phyloP scores from a whole-genome alignment of 2,329 filamentous ascomycete species.

The Penicillium sp. region DNA sequence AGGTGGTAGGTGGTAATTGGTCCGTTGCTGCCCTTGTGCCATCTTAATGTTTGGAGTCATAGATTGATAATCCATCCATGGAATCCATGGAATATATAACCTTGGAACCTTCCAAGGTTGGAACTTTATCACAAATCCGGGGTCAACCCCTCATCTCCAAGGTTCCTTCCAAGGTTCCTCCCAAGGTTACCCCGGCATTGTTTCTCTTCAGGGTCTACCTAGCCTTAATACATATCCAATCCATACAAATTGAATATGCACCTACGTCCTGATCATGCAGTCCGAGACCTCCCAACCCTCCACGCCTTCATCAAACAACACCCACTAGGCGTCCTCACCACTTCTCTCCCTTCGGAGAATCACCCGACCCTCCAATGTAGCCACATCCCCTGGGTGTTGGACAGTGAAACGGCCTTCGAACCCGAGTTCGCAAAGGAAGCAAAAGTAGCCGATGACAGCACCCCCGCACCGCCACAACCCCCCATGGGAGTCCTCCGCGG shows the following conservation, averaged over 20 bases:
- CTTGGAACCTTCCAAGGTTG: conserved; percentile 2
- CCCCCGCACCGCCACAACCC: not conserved
- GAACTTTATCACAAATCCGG: conserved; percentile 8
- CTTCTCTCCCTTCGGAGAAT: conserved; percentile 12
- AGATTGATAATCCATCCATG: not conserved
- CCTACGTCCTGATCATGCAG: conserved; percentile 16
- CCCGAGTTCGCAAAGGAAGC: not conserved
- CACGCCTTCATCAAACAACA: conserved; percentile 18
- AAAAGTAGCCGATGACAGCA: not conserved
- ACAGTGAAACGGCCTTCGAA: not conserved
- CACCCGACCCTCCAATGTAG: conserved; percentile 17
- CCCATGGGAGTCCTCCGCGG: conserved; percentile 10
- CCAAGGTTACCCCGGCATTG: not conserved
- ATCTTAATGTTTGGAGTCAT: not conserved
- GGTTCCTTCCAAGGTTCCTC: not conserved
- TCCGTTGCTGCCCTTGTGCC: not conserved
- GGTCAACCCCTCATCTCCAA: conserved; percentile 8
- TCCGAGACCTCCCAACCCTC: conserved; percentile 14
- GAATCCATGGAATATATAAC: not conserved
- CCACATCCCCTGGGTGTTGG: conserved; percentile 20
- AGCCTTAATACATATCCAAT: conserved; percentile 11
- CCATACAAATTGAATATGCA: conserved; percentile 15
- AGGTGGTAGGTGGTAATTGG: not conserved
- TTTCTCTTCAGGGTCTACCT: conserved; percentile 1
- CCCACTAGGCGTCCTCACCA: conserved; percentile 18